These are phyloP conservation scores for Phytophthora crassamura DNA, from an alignment of 352 stramenopile species.

Conservation along the genomic window DNA sequence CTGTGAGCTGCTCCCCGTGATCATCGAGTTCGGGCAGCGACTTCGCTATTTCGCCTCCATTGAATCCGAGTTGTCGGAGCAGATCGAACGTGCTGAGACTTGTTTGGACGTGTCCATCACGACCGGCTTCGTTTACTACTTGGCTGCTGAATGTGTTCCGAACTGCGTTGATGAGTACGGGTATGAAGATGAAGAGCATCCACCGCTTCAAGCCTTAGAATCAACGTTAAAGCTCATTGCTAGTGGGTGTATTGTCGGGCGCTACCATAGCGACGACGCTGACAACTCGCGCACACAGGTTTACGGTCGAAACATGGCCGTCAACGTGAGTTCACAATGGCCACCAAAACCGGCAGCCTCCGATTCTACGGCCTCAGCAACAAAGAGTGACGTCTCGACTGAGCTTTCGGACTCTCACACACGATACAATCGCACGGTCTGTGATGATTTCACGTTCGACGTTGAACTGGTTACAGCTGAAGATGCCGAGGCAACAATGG, in stretches of 20 bases:
- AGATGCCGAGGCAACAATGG: constrained; percentile 56
- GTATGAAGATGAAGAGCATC: constrained; percentile 6
- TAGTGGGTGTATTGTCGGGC: constrained; percentile 64
- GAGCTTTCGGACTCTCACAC: not conserved
- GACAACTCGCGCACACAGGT: constrained; percentile 59
- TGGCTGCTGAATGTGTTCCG: constrained; percentile 56
- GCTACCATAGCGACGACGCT: constrained; percentile 53
- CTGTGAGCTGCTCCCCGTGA: constrained; percentile 58
- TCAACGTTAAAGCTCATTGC: constrained; percentile 58
- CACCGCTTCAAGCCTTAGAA: constrained; percentile 1
- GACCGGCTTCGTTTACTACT: constrained; percentile 64
- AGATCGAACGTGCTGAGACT: constrained; percentile 31
- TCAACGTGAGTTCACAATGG: constrained; percentile 67
- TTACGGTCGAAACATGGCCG: constrained; percentile 76
- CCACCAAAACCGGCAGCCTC: constrained; percentile 39
- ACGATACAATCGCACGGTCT: constrained; percentile 64
- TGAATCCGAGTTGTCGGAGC: constrained; percentile 45
- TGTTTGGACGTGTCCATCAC: constrained; percentile 67
- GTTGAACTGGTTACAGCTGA: constrained; percentile 67
- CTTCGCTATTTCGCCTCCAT: constrained; percentile 55
- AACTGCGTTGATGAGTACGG: constrained; percentile 22
- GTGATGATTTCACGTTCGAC: constrained; percentile 78
- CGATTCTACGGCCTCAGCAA: not conserved
- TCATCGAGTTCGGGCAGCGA: constrained; percentile 56
- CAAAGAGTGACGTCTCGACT: constrained; percentile 4